Base-by-base conservation (phyloP, 495 filamentous ascomycete species). In the Friedmanniomyces endolithicus region DNA sequence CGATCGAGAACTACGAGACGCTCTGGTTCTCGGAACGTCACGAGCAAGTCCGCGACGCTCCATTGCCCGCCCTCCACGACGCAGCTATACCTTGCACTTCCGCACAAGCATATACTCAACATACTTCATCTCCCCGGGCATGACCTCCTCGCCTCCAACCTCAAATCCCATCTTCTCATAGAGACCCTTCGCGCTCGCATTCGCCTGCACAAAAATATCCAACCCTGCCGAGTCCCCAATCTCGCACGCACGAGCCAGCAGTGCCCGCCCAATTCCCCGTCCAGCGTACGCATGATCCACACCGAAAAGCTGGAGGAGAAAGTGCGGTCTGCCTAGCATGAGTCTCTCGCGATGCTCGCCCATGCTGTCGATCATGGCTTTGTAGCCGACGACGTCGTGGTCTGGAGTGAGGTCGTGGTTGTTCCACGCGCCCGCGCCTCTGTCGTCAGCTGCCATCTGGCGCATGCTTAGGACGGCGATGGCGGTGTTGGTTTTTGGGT, bases 291-390 rank as follows among this genome's bases (percentile, higher is more conserved):
- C 49, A 35, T 46, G 1, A 20, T 58, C 55, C 27, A 52, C 55
- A 1, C 55, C 55, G 12, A 58, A 48, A 1, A 58, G 55, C 49
- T 53, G 40, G 20, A 58, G 39, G n/a, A 34, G 16, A 31, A 34
- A 58, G 22, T 58, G 55, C 24, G 20, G 1, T 24, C 23, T 33
- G 17, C 48, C 55, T 6, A 16, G 37, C 55, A 58, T 58, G 19
- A 47, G 22, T 19, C 39, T 1, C 31, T 58, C 41, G 17, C 44
- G 39, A 12, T 52, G 25, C 29, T 46, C 19, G 19, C 20, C 22
- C 55, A 58, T 58, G 11, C 31, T 39, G 12, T 22, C 19, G 19
- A 58, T 46, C 55, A 58, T 58, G 4, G 55, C n/a, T n/a, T 48
- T 22, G 44, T 37, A 52, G n/a, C 31, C 40, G 23, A 20, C 40